Conservation (phyloP, 1,284 basidiomycete species). For the Tremellales sp. region DNA sequence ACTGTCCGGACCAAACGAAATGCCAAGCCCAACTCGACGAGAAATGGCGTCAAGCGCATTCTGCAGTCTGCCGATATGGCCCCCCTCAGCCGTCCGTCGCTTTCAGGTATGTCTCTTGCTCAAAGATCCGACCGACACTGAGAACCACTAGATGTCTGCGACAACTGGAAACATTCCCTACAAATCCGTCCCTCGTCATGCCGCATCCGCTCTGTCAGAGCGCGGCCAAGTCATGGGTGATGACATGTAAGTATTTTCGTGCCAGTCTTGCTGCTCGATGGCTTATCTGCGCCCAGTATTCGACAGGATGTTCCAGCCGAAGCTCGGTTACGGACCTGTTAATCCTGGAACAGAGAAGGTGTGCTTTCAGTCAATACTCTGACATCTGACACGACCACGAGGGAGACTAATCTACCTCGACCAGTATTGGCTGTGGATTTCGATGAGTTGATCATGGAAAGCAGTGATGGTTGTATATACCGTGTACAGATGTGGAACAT, state of each 20-base stretch:
- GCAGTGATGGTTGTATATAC: background rate
- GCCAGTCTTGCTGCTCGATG: background rate
- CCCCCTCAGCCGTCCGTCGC: slow-evolving; percentile 42
- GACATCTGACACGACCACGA: slow-evolving; percentile 6
- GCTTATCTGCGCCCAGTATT: slow-evolving; percentile 58
- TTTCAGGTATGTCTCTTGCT: slow-evolving; percentile 9
- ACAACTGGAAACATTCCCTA: slow-evolving; percentile 58
- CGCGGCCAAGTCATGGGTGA: slow-evolving; percentile 78
- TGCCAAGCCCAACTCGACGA: slow-evolving; percentile 89
- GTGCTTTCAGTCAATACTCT: slow-evolving; percentile 3
- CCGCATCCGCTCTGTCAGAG: slow-evolving; percentile 81
- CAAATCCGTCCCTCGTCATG: slow-evolving; percentile 84
- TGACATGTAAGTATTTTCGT: slow-evolving; percentile 66
- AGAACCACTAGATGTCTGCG: slow-evolving; percentile 18
- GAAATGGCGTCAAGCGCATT: slow-evolving; percentile 85
- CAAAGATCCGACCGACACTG: background rate
- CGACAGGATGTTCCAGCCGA: slow-evolving; percentile 73
- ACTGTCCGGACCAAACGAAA: slow-evolving; percentile 71
- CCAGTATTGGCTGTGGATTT: slow-evolving; percentile 38
- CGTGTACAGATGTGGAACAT: too few relatives aligned
- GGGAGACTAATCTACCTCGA: background rate
- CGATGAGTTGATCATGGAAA: slow-evolving; percentile 4
- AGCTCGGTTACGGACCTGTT: slow-evolving; percentile 24
- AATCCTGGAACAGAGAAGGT: slow-evolving; percentile 45
- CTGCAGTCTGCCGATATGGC: slow-evolving; percentile 80